Evolutionary conservation across 2,329 filamentous ascomycete species (phyloP).

Genomic region (Triangularia setosa): DNA sequence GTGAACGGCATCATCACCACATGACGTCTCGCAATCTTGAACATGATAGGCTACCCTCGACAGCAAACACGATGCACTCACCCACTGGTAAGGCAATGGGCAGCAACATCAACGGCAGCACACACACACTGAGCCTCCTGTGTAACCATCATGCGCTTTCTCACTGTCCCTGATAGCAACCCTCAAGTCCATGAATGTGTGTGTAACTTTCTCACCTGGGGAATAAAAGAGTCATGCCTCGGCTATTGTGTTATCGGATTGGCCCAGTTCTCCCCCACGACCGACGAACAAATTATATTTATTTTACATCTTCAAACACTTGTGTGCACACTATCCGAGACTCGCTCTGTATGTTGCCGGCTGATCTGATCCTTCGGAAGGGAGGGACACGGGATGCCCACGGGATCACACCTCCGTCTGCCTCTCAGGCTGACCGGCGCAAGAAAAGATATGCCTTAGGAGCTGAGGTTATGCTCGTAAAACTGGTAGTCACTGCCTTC

Average conservation of each 20-base stretch:
- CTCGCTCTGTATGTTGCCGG: neutral
- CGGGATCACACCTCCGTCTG: neutral
- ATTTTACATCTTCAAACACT: neutral
- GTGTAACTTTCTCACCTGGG: neutral
- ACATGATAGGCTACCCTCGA: neutral
- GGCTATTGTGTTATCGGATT: neutral
- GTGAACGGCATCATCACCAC: neutral
- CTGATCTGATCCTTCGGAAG: neutral
- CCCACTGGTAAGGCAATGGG: neutral
- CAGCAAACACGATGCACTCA: neutral
- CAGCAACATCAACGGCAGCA: neutral
- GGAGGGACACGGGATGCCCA: neutral
- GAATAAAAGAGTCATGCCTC: neutral
- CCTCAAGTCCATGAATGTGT: neutral
- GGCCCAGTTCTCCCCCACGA: neutral
- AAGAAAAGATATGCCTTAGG: neutral
- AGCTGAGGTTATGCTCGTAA: too few species aligned
- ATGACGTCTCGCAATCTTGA: neutral
- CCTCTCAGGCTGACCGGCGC: neutral
- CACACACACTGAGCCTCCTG: neutral
- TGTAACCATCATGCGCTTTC: neutral
- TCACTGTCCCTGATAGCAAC: neutral
- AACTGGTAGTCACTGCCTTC: neutral
- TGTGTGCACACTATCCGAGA: neutral
- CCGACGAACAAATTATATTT: too few species aligned